Evolutionary conservation across 208 protist species (phyloP), one percentile per base, ranked within the genome.

Genomic region (Leishmania tropica): DNA sequence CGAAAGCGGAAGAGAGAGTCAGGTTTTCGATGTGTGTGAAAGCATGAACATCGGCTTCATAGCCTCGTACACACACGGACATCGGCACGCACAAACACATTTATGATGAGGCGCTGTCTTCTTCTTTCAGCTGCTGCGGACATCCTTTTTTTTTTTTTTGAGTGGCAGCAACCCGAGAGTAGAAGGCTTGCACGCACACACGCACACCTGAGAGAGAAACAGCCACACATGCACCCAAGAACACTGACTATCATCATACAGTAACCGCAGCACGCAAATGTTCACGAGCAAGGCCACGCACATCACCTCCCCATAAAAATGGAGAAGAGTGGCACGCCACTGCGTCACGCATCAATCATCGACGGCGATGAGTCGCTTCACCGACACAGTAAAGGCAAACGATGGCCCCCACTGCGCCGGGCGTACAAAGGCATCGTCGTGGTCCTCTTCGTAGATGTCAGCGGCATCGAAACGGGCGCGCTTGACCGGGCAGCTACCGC

Each of bases 391-490:
- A 24, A 76, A 68, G 0, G 17, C 28, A 45, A 79, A 79, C 11
- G 7, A 64, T 11, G 54, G 6, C 6, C 75, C 75, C 75, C 75
- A 70, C 31, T 45, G 58, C 24, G 53, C 31, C 24, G 75, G 58
- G 1, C 68, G 54, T 11, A 79, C 58, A 42, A 79, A 40, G 2
- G 53, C 56, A 47, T 47, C 40, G 42, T 42, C 1, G 48, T 24
- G 2, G 7, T 68, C 56, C 13, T 10, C 58, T 15, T 54, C 75
- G 8, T 35, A 0, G 3, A 2, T 42, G n/a, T 4, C 11, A 28
- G 24, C 56, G 35, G 31, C 31, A 31, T 65, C 76, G 60, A 35
- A n/a, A 11, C 81, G 81, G 47, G 47, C 3, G 19, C 74, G 72
- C 74, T 83, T 80, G 10, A 6, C 42, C 2, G 51, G 1, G 3